These are phyloP conservation scores for Petunia axillaris DNA, from an alignment of 257 asterid genomes.

Conservation along the genomic window DNA sequence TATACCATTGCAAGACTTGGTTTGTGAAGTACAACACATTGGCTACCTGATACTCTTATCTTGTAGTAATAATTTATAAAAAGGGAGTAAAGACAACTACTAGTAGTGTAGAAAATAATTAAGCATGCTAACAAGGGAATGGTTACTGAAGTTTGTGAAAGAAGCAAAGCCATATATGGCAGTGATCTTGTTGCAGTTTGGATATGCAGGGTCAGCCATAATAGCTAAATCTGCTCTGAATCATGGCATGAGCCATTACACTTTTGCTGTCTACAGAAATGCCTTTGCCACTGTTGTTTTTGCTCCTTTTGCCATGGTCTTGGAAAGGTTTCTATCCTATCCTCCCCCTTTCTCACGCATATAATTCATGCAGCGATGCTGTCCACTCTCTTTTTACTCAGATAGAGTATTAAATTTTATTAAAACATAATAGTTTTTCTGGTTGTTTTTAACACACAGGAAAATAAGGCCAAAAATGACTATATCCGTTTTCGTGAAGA, in stretches of 20 bases:
- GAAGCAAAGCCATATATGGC: constrained; percentile 57
- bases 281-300: constrained; percentile 68
- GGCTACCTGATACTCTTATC: not conserved
- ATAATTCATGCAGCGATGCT: not conserved
- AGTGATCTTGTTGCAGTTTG: constrained; percentile 65
- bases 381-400: not conserved
- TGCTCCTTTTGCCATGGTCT: constrained; percentile 74
- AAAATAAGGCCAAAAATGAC: constrained; percentile 84
- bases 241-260: constrained; percentile 79
- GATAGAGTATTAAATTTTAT: not conserved
- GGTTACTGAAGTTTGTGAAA: constrained; percentile 27
- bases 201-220: constrained; percentile 79
- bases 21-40: not conserved
- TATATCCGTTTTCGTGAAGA: constrained; percentile 54
- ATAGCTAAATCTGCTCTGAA: constrained; percentile 67
- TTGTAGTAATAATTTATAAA: not conserved
- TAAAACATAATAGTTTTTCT: not conserved
- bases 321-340: constrained; percentile 54
- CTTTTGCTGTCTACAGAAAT: constrained; percentile 70
- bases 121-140: constrained; percentile 1
- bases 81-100: not conserved
- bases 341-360: not conserved
- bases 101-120: not conserved
- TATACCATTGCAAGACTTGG: not conserved
- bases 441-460: constrained; percentile 44